Evolutionary conservation across 805 yeast genomes (phyloP).

Genomic region (Suhomyces vadensis): DNA sequence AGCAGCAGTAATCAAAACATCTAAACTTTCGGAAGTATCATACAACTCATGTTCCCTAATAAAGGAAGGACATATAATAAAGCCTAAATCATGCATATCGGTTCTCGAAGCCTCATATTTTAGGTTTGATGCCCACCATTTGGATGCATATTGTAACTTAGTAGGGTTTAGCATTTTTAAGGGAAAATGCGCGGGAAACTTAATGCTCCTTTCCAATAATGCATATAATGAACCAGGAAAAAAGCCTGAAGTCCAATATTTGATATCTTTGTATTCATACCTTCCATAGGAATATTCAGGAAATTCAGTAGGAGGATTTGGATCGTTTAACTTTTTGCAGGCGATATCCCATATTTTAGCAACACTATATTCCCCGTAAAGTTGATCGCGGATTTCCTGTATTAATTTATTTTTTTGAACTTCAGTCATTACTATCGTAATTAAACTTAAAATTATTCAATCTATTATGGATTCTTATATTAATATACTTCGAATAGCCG

Average conservation of each 20-base stretch:
- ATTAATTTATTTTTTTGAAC: no score
- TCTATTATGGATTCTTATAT: no score
- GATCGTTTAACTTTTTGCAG: slow-evolving; percentile 3
- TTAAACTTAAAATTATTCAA: no score
- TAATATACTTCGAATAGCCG: no score
- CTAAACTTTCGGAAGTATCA: slow-evolving; percentile 16
- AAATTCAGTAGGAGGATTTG: slow-evolving; percentile 10
- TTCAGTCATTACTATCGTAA: no score
- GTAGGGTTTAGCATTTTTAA: slow-evolving; percentile 6
- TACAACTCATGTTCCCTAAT: slow-evolving; percentile 22
- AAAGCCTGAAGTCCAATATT: slow-evolving; percentile 18
- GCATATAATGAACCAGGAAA: slow-evolving; percentile 16
- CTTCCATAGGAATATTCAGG: slow-evolving; percentile 15
- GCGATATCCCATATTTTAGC: slow-evolving; percentile 19
- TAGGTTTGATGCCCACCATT: slow-evolving; percentile 17
- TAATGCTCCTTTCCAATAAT: slow-evolving; percentile 11
- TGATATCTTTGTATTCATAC: slow-evolving; percentile 11
- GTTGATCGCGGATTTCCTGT: slow-evolving; percentile 5
- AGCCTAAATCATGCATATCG: slow-evolving; percentile 31
- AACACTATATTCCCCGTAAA: slow-evolving; percentile 12
- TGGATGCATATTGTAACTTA: slow-evolving; percentile 15
- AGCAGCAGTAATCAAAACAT: slow-evolving; percentile 24
- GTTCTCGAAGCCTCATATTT: slow-evolving; percentile 15
- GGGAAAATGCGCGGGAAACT: slow-evolving; percentile 12
- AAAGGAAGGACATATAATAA: slow-evolving; percentile 25